Evolutionary conservation across 1,284 basidiomycete species (phyloP).

Genomic region (Melampsora larici-populina): DNA sequence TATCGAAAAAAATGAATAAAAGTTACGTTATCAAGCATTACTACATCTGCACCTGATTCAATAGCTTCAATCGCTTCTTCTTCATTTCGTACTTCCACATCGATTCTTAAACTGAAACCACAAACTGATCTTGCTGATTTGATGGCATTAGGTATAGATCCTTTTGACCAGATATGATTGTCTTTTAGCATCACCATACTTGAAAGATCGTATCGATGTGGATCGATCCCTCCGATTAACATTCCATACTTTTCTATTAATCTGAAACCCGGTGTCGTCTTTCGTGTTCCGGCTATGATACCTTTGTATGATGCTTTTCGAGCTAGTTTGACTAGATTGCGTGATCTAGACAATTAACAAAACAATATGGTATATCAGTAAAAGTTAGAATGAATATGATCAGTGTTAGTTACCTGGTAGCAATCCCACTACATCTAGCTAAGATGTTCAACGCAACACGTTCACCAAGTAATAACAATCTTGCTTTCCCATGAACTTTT

Average conservation of each 20-base stretch:
- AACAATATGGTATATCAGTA: background rate
- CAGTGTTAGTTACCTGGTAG: slow-evolving; percentile 68
- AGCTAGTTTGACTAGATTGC: slow-evolving; percentile 75
- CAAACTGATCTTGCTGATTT: slow-evolving; percentile 78
- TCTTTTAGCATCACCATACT: slow-evolving; percentile 99
- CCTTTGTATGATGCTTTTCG: slow-evolving; percentile 63
- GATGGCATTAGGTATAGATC: slow-evolving; percentile 88
- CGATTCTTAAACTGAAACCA: slow-evolving; percentile 86
- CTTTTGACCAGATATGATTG: slow-evolving; percentile 97
- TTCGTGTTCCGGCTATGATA: slow-evolving; percentile 88
- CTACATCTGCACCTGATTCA: slow-evolving; percentile 88
- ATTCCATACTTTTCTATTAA: slow-evolving; percentile 99
- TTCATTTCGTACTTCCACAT: slow-evolving; percentile 87
- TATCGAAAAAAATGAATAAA: background rate
- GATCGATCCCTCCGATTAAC: slow-evolving; percentile 94
- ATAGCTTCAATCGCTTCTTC: slow-evolving; percentile 93
- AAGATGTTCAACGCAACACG: slow-evolving; percentile 89
- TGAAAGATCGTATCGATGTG: slow-evolving; percentile 92
- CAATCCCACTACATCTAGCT: slow-evolving; percentile 93
- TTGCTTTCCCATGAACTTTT: slow-evolving; percentile 81
- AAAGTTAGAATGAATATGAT: background rate
- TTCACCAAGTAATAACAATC: slow-evolving; percentile 88
- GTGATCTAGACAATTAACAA: slow-evolving; percentile 62
- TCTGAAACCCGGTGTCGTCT: slow-evolving; percentile 97
- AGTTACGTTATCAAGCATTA: slow-evolving; percentile 85